Base-by-base conservation (phyloP, 768 basidiomycete species). In the Boletus insuetus region DNA sequence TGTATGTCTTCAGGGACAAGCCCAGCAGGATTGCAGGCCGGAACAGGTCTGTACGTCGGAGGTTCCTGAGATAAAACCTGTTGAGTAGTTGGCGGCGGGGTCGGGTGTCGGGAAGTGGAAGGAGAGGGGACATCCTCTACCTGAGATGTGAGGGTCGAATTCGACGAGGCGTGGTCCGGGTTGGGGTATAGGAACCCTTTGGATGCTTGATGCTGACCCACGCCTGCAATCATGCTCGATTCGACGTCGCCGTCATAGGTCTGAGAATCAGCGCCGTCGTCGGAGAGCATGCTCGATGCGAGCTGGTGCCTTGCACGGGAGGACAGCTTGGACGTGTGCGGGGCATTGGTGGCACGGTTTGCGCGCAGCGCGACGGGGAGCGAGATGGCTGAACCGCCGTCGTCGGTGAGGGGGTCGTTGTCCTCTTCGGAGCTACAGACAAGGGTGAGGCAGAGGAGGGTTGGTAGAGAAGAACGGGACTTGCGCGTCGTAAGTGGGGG, bases 191-290 rank as follows among this genome's bases (percentile, higher is more conserved):
- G 47, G 40, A 64, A 69, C 7, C 49, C 50, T 11, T 67, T 69
- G 46, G 58, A 56, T 9, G 72, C 57, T 64, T 73, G 55, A 49
- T 71, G 67, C 55, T 69, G 72, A 46, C 82, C 81, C 9, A 75
- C 71, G 32, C 81, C 78, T 22, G 79, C 82, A 9, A 85, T 87
- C 2, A 85, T 84, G 62, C 83, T 86, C 43, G 84, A 87, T 68
- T 94, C 92, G 53, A 94, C 79, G 71, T 94, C 92, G 53, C 92
- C 92, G 65, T 94, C 92, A 70, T 94, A 93, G 0, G 91, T 93
- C 9, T 91, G 91, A 0, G 88, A 91, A 67, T 93, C 91, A 10
- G 87, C 80, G 51, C 89, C 84, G 40, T 84, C 86, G 61, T 89
- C 87, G 19, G 83, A 85, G 54, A 86, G 69, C 56, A 84, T 56